Conservation (phyloP, 305 asterid species). For the Fraxinus albicans region DNA sequence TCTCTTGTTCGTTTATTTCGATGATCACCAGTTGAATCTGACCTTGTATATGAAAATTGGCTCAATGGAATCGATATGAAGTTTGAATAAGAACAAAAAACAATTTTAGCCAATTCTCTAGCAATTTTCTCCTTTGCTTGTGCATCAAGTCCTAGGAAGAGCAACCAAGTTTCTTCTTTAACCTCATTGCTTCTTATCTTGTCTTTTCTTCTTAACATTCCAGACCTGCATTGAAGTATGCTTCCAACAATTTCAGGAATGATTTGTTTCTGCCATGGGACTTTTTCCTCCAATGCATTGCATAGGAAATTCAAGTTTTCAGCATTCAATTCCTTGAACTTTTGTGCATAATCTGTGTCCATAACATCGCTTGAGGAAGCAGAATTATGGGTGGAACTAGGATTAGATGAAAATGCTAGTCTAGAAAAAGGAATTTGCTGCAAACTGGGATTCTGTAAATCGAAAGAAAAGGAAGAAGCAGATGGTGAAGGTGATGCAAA, state of each 20-base stretch:
- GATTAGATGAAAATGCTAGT: constrained; percentile 24
- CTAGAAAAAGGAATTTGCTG: constrained; percentile 3
- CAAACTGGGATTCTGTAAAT: constrained; percentile 30
- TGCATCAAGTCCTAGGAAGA: constrained; percentile 60
- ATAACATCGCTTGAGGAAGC: constrained; percentile 59
- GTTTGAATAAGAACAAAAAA: constrained; percentile 67
- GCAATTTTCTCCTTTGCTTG: constrained; percentile 63
- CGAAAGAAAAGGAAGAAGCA: constrained; percentile 35
- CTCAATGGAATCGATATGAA: constrained; percentile 40
- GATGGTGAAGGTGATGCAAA: constrained; percentile 44
- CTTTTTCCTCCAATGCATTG: constrained; percentile 66
- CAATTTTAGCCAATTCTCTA: constrained; percentile 62
- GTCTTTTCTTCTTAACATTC: constrained; percentile 50
- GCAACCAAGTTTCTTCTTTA: constrained; percentile 79
- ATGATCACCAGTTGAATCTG: constrained; percentile 32
- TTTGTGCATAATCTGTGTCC: constrained; percentile 48
- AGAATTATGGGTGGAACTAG: constrained; percentile 40
- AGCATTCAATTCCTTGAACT: constrained; percentile 64
- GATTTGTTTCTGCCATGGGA: constrained; percentile 59
- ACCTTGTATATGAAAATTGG: constrained; percentile 31
- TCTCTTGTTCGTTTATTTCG: constrained; percentile 59
- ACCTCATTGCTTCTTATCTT: not conserved
- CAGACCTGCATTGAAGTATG: constrained; percentile 66
- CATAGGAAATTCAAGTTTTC: constrained; percentile 60
- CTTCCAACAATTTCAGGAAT: constrained; percentile 63